Percentiles rank a stretch among this genome's conserved stretches.
phyloP scores from a whole-genome alignment of 495 filamentous ascomycete genomes.

The Aspergillus sclerotiicarbonarius region DNA sequence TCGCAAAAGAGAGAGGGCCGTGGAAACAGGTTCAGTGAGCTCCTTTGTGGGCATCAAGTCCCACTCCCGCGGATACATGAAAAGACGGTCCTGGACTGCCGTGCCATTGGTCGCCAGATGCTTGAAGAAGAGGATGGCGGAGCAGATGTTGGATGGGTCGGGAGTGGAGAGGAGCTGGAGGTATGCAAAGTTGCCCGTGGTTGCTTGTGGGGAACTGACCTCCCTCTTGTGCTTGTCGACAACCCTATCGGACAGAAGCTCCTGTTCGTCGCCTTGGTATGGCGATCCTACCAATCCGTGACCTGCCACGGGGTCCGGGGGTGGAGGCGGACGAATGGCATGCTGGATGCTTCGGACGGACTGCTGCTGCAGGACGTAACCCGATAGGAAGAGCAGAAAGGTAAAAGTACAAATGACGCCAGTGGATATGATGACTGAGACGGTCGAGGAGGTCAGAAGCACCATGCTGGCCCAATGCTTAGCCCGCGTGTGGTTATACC shows the following conservation, averaged over 20 bases:
- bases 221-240: slow-evolving; percentile 2
- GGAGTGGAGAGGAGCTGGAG: slow-evolving; percentile 45
- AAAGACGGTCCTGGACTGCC: slow-evolving; percentile 44
- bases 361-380: slow-evolving; percentile 69
- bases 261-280: slow-evolving; percentile 23
- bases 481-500: slow-evolving; percentile 7
- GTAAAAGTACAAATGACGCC: slow-evolving; percentile 60
- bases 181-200: slow-evolving; percentile 41
- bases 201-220: background rate
- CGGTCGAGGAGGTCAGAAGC: slow-evolving; percentile 44
- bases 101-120: slow-evolving; percentile 36
- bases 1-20: slow-evolving; percentile 36
- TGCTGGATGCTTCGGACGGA: slow-evolving; percentile 62
- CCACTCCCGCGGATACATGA: slow-evolving; percentile 50
- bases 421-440: slow-evolving; percentile 43
- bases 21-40: slow-evolving; percentile 27
- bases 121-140: slow-evolving; percentile 45
- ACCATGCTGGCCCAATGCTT: slow-evolving; percentile 33
- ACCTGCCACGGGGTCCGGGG: slow-evolving; percentile 16
- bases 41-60: slow-evolving; percentile 29
- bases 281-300: slow-evolving; percentile 21
- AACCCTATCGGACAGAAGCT: slow-evolving; percentile 10
- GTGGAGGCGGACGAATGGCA: slow-evolving; percentile 49
- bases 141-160: slow-evolving; percentile 47
- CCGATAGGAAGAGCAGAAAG: slow-evolving; percentile 63